Base-by-base conservation (phyloP, 2,329 filamentous ascomycete genomes). In the Helminthosporium solani region DNA sequence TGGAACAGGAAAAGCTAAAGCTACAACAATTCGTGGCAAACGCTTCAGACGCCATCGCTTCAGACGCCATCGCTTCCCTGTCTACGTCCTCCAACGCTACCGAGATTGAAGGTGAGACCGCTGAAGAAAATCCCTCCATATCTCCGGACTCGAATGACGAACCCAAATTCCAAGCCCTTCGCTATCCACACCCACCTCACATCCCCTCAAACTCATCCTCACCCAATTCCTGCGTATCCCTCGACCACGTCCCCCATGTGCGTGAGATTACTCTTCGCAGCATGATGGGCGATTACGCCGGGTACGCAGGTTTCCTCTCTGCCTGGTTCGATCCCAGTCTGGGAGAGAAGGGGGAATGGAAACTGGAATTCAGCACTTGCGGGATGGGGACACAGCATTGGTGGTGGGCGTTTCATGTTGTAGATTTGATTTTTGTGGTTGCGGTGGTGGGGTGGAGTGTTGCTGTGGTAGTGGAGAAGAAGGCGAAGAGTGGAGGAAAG, bases 211-310 rank as follows among this genome's bases (percentile, higher is more conserved):
- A 43, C 7, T 8, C 28, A 14, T 38, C 35, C 19, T 9, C 20
- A 38, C 20, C 34, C 4, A 40, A 44, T 11, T 15, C 41, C 14
- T 63, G 61, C 37, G 56, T 63, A 14, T 25, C 41, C 36, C 15
- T 37, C n/a, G 18, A 45, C 50, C 0, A 19, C 30, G 38, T 52
- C 23, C 63, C 86, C 0, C 86, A 86, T 0, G 75, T 96, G 5
- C 79, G 92, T 21, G 94, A 99, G 71, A 83, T 97, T 54, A 99
- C 94, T 0, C 87, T 99, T 2, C 84, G 91, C 48, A 96, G 90
- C 70, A 97, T 99, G 90, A 99, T 99, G 94, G 94, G 94, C 45
- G 88, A 88, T 46, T 99, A 87, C 70, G 86, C 84, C n/a, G 94
- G 94, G 16, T 94, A 96, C 66, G 90, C 90, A 0, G 94, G 90